Evolutionary conservation across 768 basidiomycete genomes (phyloP).

Genomic region (Fomitopsis serialis): DNA sequence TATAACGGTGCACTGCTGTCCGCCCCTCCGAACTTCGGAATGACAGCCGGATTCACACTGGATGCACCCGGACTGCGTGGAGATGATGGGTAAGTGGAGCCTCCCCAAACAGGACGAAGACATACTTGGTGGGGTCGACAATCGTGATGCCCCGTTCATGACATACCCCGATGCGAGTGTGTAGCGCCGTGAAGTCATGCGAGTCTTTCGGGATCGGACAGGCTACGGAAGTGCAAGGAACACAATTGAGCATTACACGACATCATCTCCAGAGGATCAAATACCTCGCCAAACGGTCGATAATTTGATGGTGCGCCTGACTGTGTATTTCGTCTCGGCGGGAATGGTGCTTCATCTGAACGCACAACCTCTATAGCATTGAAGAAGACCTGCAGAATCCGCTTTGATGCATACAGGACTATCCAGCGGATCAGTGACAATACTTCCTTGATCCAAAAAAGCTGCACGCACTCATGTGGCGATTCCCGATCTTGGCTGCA

Average conservation of each 20-base stretch:
- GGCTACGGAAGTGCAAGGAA: slow-evolving; percentile 34
- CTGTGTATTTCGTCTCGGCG: slow-evolving; percentile 31
- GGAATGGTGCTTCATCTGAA: slow-evolving; percentile 28
- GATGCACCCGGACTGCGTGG: slow-evolving; percentile 1
- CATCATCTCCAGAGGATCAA: slow-evolving; percentile 10
- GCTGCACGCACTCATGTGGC: slow-evolving; percentile 46
- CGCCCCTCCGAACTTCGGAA: slow-evolving; percentile 54
- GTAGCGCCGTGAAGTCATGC: slow-evolving; percentile 51
- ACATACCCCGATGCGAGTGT: slow-evolving; percentile 61
- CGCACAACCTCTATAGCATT: slow-evolving; percentile 55
- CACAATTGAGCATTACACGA: background rate
- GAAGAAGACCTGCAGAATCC: slow-evolving; percentile 52
- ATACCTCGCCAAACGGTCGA: slow-evolving; percentile 61
- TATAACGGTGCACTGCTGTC: slow-evolving; percentile 35
- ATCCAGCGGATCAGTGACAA: background rate
- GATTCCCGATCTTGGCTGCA: slow-evolving; percentile 46
- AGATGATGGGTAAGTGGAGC: background rate
- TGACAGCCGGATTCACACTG: slow-evolving; percentile 30
- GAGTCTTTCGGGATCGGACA: slow-evolving; percentile 71
- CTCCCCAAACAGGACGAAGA: background rate
- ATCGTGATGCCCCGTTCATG: slow-evolving; percentile 62
- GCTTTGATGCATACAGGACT: slow-evolving; percentile 72
- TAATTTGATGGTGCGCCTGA: slow-evolving; percentile 34
- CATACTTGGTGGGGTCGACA: slow-evolving; percentile 64
- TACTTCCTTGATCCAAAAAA: background rate